Evolutionary conservation across 2,329 filamentous ascomycete species (phyloP).

Genomic region (Cylindrodendrum hubeiense): DNA sequence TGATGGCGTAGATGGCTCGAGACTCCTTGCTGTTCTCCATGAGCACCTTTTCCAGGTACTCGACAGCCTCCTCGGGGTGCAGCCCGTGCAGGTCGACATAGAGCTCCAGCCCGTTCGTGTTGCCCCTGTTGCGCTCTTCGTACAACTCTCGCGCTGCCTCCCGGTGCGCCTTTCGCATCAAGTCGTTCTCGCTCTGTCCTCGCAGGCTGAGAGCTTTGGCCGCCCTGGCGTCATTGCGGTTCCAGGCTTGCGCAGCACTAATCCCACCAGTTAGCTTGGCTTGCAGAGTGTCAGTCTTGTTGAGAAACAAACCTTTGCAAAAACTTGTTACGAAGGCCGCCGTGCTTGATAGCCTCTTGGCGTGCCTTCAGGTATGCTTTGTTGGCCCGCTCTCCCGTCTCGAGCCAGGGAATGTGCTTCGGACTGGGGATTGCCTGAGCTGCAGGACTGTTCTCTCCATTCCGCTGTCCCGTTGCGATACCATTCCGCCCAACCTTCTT

Average conservation of each 20-base stretch:
- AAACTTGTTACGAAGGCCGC: constrained; percentile 96
- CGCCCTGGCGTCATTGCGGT: constrained; percentile 94
- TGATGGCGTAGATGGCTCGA: constrained; percentile 92
- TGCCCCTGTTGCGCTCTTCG: constrained; percentile 88
- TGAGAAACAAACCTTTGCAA: constrained; percentile 80
- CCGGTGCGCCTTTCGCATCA: constrained; percentile 96
- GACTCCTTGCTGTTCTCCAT: constrained; percentile 81
- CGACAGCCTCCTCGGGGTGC: constrained; percentile 96
- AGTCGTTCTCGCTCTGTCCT: constrained; percentile 95
- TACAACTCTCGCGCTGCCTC: constrained; percentile 94
- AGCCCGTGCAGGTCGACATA: constrained; percentile 98
- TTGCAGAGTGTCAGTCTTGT: background rate
- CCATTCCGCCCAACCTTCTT: constrained; percentile 74
- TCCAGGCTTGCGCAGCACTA: constrained; percentile 97
- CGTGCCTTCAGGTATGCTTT: constrained; percentile 95
- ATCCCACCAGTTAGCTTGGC: constrained; percentile 13
- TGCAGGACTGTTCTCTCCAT: constrained; percentile 82
- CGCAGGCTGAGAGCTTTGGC: constrained; percentile 95
- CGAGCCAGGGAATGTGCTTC: constrained; percentile 95
- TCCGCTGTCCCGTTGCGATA: constrained; percentile 72
- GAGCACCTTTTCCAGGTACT: constrained; percentile 90
- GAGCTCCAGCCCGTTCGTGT: constrained; percentile 74
- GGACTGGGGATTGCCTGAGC: constrained; percentile 88
- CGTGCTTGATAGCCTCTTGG: constrained; percentile 96
- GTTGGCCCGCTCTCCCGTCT: constrained; percentile 91